Base-by-base conservation (phyloP, 176 grass and related monocot species). In the Urochloa ruziziensis region DNA sequence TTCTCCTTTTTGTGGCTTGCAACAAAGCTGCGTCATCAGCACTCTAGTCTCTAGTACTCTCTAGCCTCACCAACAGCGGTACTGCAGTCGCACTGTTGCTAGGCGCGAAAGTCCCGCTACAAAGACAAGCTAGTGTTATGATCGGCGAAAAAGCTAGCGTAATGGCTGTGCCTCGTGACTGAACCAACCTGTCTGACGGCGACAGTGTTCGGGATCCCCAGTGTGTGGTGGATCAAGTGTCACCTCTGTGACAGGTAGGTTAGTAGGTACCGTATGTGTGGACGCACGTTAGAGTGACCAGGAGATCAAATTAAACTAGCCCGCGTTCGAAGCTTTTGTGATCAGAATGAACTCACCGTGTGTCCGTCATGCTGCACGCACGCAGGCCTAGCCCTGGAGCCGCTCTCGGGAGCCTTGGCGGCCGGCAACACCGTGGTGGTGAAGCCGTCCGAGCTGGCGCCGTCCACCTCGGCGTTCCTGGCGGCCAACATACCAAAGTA, bases 401-500 rank as follows among this genome's bases (percentile, higher is more conserved):
- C 93, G 0, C 76, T 95, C 29, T 94, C 90, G 10, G 96, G 96
- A 43, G 96, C 91, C 4, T 7, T 98, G 61, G 74, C 89, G 15
- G 96, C 96, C 40, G 96, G 96, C 40, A 98, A 98, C 78, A 84
- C 84, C 27, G 77, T 80, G 19, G 79, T 93, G 62, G 2, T 98
- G 48, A 98, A 98, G 34, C 93, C 96, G 14, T 95, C 96, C 0
- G 96, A 98, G 68, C 68, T 98, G 5, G 79, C 96, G 25, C 96
- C 93, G 15, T 64, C 82, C 2, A 90, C 82, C 24, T 79, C 91
- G 0, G 86, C 83, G 4, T 95, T 95, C 90, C 81, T 98, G 1
- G 62, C 89, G 10, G 64, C 71, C 19, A 93, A 78, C 79, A 12
- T 98, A 70, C 67, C 86, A 1, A 89, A 63, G 80, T 98, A 98